Evolutionary conservation across 2,329 filamentous ascomycete species (phyloP).

Genomic region (Beauveria bassiana): DNA sequence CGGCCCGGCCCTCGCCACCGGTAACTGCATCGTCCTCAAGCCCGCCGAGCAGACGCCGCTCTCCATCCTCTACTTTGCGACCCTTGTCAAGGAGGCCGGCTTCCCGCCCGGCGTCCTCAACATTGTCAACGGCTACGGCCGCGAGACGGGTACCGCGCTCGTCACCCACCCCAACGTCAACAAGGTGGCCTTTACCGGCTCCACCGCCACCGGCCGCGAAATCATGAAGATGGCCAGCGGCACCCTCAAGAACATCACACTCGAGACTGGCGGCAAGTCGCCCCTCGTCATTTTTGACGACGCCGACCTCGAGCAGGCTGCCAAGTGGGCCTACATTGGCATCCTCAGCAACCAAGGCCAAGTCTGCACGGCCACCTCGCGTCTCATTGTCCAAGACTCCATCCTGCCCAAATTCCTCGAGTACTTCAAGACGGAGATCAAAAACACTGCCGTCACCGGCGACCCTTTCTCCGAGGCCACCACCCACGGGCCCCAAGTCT

Average conservation of each 20-base stretch:
- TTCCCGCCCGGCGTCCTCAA: constrained; percentile 75
- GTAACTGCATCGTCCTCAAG: constrained; percentile 58
- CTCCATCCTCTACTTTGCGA: constrained; percentile 57
- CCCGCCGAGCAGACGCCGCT: constrained; percentile 61
- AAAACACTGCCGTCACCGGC: constrained; percentile 55
- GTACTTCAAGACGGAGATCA: constrained; percentile 52
- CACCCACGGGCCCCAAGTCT: constrained; percentile 69
- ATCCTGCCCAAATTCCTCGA: constrained; percentile 57
- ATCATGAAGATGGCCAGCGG: constrained; percentile 70
- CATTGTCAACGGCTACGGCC: constrained; percentile 64
- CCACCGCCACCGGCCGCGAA: constrained; percentile 60
- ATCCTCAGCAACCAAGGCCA: constrained; percentile 57
- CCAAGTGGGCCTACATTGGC: constrained; percentile 47
- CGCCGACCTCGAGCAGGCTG: constrained; percentile 58
- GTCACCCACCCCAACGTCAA: constrained; percentile 61
- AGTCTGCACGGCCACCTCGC: constrained; percentile 57
- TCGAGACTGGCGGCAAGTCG: constrained; percentile 61
- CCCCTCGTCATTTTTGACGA: constrained; percentile 58
- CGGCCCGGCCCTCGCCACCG: constrained; percentile 59
- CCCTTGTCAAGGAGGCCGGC: constrained; percentile 62
- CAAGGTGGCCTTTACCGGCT: constrained; percentile 75
- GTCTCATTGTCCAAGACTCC: constrained; percentile 55
- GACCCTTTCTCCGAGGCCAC: constrained; percentile 63
- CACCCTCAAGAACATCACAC: constrained; percentile 58
- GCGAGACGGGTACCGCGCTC: constrained; percentile 59